Base-by-base conservation (phyloP, 139 green algal species). In the Edaphochlamys debaryana region DNA sequence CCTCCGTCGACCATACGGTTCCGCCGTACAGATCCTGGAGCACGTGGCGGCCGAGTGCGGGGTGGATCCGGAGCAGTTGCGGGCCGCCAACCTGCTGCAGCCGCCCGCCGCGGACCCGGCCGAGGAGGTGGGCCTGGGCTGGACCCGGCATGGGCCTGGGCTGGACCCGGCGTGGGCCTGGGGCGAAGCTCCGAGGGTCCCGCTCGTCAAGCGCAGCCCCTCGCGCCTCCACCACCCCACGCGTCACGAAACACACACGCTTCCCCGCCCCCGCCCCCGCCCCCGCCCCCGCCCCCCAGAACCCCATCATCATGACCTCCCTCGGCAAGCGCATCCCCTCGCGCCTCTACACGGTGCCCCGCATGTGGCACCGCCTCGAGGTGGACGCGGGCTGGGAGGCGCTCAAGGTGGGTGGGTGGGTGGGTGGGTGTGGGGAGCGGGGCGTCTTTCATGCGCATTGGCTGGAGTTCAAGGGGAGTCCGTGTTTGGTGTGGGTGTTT, bases 11-110 rank as follows among this genome's bases (percentile, higher is more conserved):
- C n/a, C n/a, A n/a, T n/a, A n/a, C n/a, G n/a, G n/a, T n/a, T n/a
- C n/a, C n/a, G n/a, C 20, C 11, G 82, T 89, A 67, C 85, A 89
- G 58, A 77, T 93, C 38, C 70, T 93, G 34, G 90, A 93, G 70
- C 87, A 89, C 36, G 86, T 93, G 40, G 90, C 87, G 2, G 80
- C 70, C 0, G 52, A 78, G 40, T 71, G 89, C 70, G 79, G 72
- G 2, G 32, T 89, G 40, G 77, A 87, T 22, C 71, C 87, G 30
- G 69, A 76, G 75, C 41, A 40, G 25, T 29, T 82, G 6, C 40
- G 75, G 8, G 41, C 25, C 5, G 75, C 60, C 75, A 82, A 72
- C 75, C 48, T 82, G 27, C 38, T 80, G 9, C 1, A 9, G 2
- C 27, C 17, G 34, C 70, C 70, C 13, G 48, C 20, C 30, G n/a